These are phyloP conservation scores for Annulohypoxylon bovei DNA, from an alignment of 495 filamentous ascomycete species.

Conservation along the genomic window DNA sequence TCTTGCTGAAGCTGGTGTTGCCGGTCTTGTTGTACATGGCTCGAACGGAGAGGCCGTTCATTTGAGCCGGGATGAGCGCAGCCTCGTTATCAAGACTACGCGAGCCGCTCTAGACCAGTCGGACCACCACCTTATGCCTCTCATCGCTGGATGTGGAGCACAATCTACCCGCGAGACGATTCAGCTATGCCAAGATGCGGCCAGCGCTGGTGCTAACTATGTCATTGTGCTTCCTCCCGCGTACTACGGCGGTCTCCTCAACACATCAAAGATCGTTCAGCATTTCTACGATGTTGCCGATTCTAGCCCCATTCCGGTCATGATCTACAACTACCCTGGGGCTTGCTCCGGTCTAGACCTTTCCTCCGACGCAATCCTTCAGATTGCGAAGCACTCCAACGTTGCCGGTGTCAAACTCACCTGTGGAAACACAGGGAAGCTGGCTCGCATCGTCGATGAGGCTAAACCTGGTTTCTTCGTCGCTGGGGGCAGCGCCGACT, in stretches of 20 bases:
- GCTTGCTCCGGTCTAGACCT: constrained; percentile 85
- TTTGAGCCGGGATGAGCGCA: constrained; percentile 75
- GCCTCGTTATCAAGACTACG: constrained; percentile 75
- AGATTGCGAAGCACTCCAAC: constrained; percentile 76
- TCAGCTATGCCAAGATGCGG: constrained; percentile 79
- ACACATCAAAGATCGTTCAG: constrained; percentile 71
- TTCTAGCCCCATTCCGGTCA: constrained; percentile 72
- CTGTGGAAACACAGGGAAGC: constrained; percentile 86
- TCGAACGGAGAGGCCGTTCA: constrained; percentile 92
- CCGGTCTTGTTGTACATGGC: constrained; percentile 80
- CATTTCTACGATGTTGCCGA: constrained; percentile 80
- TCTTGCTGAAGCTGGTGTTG: constrained; percentile 74
- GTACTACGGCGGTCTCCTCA: constrained; percentile 81
- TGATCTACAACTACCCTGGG: constrained; percentile 88
- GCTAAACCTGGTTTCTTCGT: constrained; percentile 72
- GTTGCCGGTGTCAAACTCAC: constrained; percentile 88
- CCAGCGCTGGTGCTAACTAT: constrained; percentile 80
- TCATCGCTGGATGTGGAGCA: constrained; percentile 87
- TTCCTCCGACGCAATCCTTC: constrained; percentile 80
- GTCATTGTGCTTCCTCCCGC: constrained; percentile 85
- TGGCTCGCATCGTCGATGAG: constrained; percentile 78
- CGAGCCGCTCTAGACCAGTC: constrained; percentile 74
- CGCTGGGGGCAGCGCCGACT: constrained; percentile 85
- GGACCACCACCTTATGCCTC: constrained; percentile 71
- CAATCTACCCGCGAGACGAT: constrained; percentile 90